These are phyloP conservation scores for Martiniozyma abietophila DNA, from an alignment of 805 yeast species.

Conservation along the genomic window DNA sequence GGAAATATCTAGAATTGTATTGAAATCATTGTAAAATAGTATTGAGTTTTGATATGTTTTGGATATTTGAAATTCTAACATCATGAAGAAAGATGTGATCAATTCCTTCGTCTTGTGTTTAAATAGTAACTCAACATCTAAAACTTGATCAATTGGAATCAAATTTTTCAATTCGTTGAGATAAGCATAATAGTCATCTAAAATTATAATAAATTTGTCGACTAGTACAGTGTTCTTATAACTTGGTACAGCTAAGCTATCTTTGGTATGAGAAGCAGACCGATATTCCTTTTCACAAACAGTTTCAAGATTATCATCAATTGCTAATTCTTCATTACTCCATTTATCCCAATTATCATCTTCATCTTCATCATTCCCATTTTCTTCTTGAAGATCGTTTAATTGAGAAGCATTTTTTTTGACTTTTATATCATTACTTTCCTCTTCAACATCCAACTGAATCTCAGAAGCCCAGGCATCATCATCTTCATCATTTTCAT, in stretches of 20 bases:
- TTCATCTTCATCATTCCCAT: slow-evolving; percentile 20
- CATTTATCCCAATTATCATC: slow-evolving; percentile 23
- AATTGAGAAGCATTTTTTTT: neutral
- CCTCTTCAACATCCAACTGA: slow-evolving; percentile 6
- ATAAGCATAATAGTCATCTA: slow-evolving; percentile 16
- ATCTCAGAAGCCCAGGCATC: slow-evolving; percentile 9
- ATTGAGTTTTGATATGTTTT: slow-evolving; percentile 18
- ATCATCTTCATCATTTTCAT: slow-evolving; percentile 14
- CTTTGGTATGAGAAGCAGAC: slow-evolving; percentile 6
- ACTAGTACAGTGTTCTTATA: slow-evolving; percentile 18
- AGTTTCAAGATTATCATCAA: slow-evolving; percentile 4
- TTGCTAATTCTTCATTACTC: slow-evolving; percentile 10
- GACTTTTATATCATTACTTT: slow-evolving; percentile 1
- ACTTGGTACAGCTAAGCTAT: slow-evolving; percentile 4
- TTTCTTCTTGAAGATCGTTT: slow-evolving; percentile 10
- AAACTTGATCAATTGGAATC: slow-evolving; percentile 8
- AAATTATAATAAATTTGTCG: slow-evolving; percentile 9
- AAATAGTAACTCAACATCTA: slow-evolving; percentile 19
- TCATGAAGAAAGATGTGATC: slow-evolving; percentile 20
- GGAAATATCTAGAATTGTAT: slow-evolving; percentile 18
- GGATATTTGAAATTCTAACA: slow-evolving; percentile 13
- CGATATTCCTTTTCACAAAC: neutral
- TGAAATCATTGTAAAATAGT: slow-evolving; percentile 26
- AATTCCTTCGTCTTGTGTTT: slow-evolving; percentile 21
- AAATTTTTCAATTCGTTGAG: slow-evolving; percentile 12